phyloP scores from a whole-genome alignment of 2,329 filamentous ascomycete genomes.

The Sphaerulina vaccinii region DNA sequence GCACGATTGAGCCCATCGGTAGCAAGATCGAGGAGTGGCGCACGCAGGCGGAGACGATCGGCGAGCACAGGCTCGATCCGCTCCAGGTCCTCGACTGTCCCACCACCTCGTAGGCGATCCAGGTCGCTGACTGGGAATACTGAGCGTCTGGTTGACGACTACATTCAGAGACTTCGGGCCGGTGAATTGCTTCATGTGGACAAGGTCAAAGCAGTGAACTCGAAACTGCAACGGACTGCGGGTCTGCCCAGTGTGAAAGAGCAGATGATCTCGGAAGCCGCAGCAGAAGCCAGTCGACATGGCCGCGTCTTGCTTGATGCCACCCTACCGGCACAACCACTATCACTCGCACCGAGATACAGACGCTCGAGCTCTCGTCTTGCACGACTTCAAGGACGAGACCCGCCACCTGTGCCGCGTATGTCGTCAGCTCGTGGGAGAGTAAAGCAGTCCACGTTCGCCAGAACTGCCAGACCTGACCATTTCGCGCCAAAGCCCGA shows the following conservation, averaged over 20 bases:
- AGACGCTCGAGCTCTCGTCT: not conserved
- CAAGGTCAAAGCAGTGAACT: not conserved
- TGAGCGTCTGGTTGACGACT: not conserved
- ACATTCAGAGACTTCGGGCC: not conserved
- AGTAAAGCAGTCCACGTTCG: slow-evolving; percentile 4
- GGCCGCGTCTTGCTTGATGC: not conserved
- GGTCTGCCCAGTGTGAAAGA: not conserved
- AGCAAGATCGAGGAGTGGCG: not conserved
- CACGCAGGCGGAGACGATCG: not conserved
- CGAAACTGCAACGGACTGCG: not conserved
- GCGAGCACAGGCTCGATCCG: not conserved
- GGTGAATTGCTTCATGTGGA: not conserved
- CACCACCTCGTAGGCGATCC: not conserved
- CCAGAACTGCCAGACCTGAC: slow-evolving; percentile 11
- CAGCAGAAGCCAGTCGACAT: not conserved
- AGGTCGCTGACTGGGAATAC: no score
- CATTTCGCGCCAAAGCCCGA: slow-evolving; percentile 13
- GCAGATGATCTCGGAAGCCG: not conserved
- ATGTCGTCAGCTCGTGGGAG: not conserved
- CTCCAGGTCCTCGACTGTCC: not conserved
- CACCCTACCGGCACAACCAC: not conserved
- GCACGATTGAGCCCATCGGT: not conserved
- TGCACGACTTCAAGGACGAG: not conserved
- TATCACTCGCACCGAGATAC: not conserved
- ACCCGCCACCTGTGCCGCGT: not conserved